Base-by-base conservation (phyloP, 129 eudicot species). In the Glebionis coronaria region DNA sequence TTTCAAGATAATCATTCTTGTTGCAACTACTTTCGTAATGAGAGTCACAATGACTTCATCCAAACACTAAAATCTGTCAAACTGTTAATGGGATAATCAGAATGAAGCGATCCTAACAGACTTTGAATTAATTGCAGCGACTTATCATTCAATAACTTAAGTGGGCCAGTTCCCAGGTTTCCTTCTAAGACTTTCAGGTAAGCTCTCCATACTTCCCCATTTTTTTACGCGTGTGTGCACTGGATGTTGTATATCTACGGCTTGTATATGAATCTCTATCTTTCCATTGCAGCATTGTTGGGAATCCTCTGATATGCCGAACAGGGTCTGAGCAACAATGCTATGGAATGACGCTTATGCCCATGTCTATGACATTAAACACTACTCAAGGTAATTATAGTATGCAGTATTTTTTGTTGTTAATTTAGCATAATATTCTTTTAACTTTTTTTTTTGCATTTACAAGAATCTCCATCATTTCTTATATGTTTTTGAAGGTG, bases 161-260 rank as follows among this genome's bases (percentile, higher is more conserved):
- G 83, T 72, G 91, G 88, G 52, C 97, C 91, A 11, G 83, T 90
- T 53, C 97, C 97, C 2, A 66, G 83, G 65, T 78, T 90, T 76
- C 88, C 88, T 70, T 79, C 95, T 25, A 90, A 90, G 76, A 81
- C 85, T 58, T 84, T 90, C 88, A 90, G 79, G 97, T 90, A 84
- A 83, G 86, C 73, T 35, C 18, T 63, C 42, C 62, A 68, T 38
- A 15, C 35, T 12, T 13, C 44, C 64, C 57, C 71, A 3, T 40
- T 21, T 28, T n/a, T 25, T 12, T 15, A 46, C 8, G 8, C 7
- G 9, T 13, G 8, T 12, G 3, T 31, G 3, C 12, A 20, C 18
- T 9, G 8, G 35, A 56, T 44, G 59, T 14, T 44, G 59, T 14
- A 13, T 55, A 44, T 55, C 16, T 27, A 65, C 65, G 54, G 47